Percentiles rank a stretch among this genome's conserved stretches.
These are phyloP conservation scores for Globisporangium nunn DNA, from an alignment of 352 stramenopile species.

Conservation along the genomic window DNA sequence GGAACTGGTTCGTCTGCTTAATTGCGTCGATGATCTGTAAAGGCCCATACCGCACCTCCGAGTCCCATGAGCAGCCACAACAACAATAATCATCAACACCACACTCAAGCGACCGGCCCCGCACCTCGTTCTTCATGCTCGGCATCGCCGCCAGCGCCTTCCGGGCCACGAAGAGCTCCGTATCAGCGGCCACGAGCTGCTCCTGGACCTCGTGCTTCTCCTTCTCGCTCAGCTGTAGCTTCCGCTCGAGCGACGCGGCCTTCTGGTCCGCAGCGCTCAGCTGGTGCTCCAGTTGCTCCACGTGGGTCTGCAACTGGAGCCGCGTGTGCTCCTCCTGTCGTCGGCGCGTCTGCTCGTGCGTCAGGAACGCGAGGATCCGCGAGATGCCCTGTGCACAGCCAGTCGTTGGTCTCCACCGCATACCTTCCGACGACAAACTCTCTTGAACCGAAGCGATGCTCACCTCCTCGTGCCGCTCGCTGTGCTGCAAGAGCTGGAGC, in stretches of 20 bases:
- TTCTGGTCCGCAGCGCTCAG: slow-evolving; percentile 17
- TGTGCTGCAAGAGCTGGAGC: slow-evolving; percentile 23
- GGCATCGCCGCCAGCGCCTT: slow-evolving; percentile 5
- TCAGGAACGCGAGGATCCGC: slow-evolving; percentile 26
- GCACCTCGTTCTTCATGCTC: slow-evolving; percentile 2
- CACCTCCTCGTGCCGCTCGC: slow-evolving; percentile 13
- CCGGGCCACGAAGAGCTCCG: slow-evolving; percentile 33
- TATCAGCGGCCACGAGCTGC: slow-evolving; percentile 37
- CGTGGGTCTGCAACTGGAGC: not conserved
- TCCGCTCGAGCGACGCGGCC: slow-evolving; percentile 23
- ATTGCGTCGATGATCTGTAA: slow-evolving; percentile 24
- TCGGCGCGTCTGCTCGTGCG: slow-evolving; percentile 19
- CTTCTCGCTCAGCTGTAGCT: slow-evolving; percentile 18
- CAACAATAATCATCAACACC: slow-evolving; percentile 2
- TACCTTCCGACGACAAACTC: not conserved
- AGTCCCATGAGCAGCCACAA: not conserved
- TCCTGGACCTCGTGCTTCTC: slow-evolving; percentile 28
- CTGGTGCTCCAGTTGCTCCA: slow-evolving; percentile 22
- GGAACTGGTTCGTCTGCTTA: slow-evolving; percentile 23
- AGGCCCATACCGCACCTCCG: slow-evolving; percentile 1
- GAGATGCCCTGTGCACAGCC: slow-evolving; percentile 11
- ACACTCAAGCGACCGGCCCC: not conserved
- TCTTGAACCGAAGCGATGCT: not conserved
- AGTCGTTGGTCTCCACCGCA: not conserved
- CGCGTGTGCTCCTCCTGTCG: slow-evolving; percentile 19